These are phyloP conservation scores for Biscogniauxia mediterranea DNA, from an alignment of 2,329 filamentous ascomycete species.

Conservation along the genomic window DNA sequence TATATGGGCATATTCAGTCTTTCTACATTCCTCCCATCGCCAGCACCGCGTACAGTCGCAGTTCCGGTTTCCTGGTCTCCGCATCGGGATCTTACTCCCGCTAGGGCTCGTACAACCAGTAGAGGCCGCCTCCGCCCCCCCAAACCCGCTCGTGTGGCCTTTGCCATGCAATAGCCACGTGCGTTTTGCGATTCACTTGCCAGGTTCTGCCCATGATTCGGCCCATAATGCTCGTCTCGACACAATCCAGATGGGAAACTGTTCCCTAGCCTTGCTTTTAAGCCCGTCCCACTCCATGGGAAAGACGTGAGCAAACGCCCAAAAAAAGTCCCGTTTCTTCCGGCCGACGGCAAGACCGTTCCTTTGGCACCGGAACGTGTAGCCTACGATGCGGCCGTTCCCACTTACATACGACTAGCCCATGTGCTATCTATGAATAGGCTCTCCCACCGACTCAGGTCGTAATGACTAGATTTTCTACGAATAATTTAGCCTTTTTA, in stretches of 20 bases:
- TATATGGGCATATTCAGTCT: neutral
- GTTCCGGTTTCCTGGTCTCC: neutral
- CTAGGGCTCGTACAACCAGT: conserved; percentile 9
- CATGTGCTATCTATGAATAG: neutral
- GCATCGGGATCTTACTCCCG: conserved; percentile 19
- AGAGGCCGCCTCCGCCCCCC: neutral
- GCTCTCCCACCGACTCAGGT: neutral
- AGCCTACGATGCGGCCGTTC: neutral
- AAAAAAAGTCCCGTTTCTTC: neutral
- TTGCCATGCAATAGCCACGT: conserved; percentile 5
- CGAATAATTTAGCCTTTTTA: neutral
- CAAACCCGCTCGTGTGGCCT: neutral
- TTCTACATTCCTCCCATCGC: neutral
- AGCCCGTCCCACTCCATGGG: neutral
- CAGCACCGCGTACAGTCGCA: neutral
- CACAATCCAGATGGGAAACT: neutral
- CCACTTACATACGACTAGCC: neutral
- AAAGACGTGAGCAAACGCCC: neutral
- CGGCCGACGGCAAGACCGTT: neutral
- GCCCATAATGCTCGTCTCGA: neutral
- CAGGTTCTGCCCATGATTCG: conserved; percentile 2
- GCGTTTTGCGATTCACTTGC: conserved; percentile 2
- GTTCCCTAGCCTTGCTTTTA: neutral
- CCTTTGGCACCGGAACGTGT: neutral
- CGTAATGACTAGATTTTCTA: neutral